Evolutionary conservation across 345 rosid genomes (phyloP).

Genomic region (Dipteronia sinensis): DNA sequence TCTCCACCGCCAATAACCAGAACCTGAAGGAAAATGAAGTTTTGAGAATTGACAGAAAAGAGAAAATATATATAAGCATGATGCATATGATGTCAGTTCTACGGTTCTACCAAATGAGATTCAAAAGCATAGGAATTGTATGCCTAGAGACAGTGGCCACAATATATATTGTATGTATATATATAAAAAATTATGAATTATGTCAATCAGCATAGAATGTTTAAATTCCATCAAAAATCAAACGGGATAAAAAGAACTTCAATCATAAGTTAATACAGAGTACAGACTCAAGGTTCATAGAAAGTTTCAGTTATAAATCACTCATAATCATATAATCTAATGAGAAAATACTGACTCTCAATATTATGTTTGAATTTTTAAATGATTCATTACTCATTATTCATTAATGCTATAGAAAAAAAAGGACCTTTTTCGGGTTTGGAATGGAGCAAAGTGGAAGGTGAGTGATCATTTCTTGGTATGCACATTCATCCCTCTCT

Average conservation of each 20-base stretch:
- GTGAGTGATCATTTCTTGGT: conserved; percentile 98
- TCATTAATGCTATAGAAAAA: not conserved
- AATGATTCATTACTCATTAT: not conserved
- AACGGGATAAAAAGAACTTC: not conserved
- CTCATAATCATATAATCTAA: not conserved
- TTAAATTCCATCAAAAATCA: not conserved
- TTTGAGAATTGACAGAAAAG: not conserved
- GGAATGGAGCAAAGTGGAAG: conserved; percentile 92
- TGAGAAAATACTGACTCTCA: not conserved
- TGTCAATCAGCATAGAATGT: not conserved
- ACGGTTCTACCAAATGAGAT: not conserved
- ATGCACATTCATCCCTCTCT: conserved; percentile 97
- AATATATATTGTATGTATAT: not conserved
- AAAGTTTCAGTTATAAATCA: conserved; percentile 1
- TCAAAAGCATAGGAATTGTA: conserved; percentile 8
- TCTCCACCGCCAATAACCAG: conserved; percentile 98
- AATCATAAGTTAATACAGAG: not conserved
- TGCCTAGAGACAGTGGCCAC: not conserved
- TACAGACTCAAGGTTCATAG: not conserved
- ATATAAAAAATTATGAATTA: not conserved
- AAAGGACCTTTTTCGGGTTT: conserved; percentile 77
- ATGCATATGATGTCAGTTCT: not conserved
- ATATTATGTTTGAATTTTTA: not conserved
- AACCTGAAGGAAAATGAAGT: conserved; percentile 48
- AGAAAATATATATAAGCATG: not conserved